Conservation (phyloP, 2,329 filamentous ascomycete species). For the Neoarthrinium moseri region DNA sequence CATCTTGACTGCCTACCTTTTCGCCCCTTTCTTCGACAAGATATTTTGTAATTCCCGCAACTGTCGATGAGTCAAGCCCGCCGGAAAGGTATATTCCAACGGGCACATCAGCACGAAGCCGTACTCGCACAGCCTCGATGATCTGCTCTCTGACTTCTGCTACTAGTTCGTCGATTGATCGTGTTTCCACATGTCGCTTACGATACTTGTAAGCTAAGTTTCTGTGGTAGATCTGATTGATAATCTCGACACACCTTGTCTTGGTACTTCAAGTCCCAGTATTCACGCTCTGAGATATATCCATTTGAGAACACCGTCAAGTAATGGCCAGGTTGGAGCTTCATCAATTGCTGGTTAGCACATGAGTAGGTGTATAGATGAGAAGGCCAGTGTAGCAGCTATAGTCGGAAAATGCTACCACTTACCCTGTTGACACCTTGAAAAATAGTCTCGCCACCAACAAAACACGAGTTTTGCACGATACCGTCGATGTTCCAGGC, state of each 20-base stretch:
- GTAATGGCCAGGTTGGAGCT: conserved; percentile 34
- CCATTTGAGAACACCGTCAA: conserved; percentile 37
- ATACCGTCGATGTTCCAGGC: conserved; percentile 52
- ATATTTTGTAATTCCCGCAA: conserved; percentile 55
- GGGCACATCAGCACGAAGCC: conserved; percentile 56
- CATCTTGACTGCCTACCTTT: conserved; percentile 41
- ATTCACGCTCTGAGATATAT: conserved; percentile 22
- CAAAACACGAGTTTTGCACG: conserved; percentile 37
- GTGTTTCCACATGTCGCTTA: conserved; percentile 35
- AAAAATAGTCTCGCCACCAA: conserved; percentile 40
- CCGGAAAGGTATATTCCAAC: conserved; percentile 57
- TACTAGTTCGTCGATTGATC: conserved; percentile 50
- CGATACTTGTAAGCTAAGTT: background rate
- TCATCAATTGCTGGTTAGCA: background rate
- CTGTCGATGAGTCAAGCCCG: conserved; percentile 55
- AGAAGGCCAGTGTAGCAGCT: background rate
- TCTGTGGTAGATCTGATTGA: no score
- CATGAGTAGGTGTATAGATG: background rate
- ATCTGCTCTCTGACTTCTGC: conserved; percentile 46
- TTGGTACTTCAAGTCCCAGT: conserved; percentile 53
- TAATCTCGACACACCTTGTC: conserved; percentile 41
- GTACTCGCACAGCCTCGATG: conserved; percentile 49
- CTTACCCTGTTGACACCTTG: conserved; percentile 36
- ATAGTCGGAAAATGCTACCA: background rate
- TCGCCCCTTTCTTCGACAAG: conserved; percentile 46